Evolutionary conservation across 495 filamentous ascomycete species (phyloP).

Genomic region (Hyaloscypha variabilis): DNA sequence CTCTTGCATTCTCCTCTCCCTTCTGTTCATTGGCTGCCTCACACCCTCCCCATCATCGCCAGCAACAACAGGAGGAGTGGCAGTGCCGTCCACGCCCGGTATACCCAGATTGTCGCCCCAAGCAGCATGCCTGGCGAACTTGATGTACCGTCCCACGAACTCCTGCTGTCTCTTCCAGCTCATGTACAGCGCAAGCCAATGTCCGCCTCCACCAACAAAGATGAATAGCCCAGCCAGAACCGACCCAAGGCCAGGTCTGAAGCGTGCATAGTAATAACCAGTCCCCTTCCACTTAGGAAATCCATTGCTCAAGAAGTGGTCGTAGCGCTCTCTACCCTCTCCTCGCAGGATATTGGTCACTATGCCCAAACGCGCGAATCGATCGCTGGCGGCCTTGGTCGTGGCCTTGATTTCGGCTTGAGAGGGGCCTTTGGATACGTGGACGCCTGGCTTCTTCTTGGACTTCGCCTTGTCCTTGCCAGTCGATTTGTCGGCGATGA

Average conservation of each 20-base stretch:
- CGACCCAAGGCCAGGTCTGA: slow-evolving; percentile 83
- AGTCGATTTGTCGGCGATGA: slow-evolving; percentile 66
- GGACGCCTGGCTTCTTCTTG: slow-evolving; percentile 60
- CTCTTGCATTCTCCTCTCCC: slow-evolving; percentile 85
- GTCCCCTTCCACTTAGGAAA: slow-evolving; percentile 97
- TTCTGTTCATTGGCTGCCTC: slow-evolving; percentile 71
- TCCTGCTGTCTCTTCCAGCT: slow-evolving; percentile 86
- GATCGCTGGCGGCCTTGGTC: slow-evolving; percentile 73
- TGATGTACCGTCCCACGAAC: slow-evolving; percentile 89
- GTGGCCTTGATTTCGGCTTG: slow-evolving; percentile 72
- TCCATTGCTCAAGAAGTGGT: slow-evolving; percentile 91
- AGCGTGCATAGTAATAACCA: slow-evolving; percentile 95
- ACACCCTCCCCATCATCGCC: slow-evolving; percentile 50
- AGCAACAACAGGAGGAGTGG: slow-evolving; percentile 42
- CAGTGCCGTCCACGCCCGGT: slow-evolving; percentile 61
- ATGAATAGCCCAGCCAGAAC: slow-evolving; percentile 85
- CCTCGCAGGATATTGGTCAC: slow-evolving; percentile 86
- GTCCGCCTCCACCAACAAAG: slow-evolving; percentile 78
- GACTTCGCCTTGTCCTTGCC: slow-evolving; percentile 57
- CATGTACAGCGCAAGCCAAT: slow-evolving; percentile 83
- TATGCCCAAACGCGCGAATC: slow-evolving; percentile 80
- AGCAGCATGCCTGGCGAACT: slow-evolving; percentile 81
- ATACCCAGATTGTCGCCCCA: slow-evolving; percentile 82
- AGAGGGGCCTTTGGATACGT: slow-evolving; percentile 71
- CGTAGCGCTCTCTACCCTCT: slow-evolving; percentile 80